Evolutionary conservation across 352 stramenopile genomes (phyloP).

Genomic region (Phytophthora rubi): DNA sequence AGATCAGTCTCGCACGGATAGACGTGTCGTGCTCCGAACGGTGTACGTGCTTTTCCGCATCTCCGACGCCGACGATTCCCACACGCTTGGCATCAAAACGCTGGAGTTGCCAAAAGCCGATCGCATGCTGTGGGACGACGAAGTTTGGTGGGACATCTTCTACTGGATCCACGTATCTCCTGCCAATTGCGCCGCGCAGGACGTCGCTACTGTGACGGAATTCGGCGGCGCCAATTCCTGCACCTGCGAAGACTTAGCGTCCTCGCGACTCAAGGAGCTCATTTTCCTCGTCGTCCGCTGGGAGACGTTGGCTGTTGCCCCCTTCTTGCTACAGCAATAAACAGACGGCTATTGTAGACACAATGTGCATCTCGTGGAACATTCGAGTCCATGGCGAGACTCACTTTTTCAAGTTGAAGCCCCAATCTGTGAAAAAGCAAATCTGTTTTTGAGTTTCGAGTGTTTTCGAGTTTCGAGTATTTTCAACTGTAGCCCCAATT

Average conservation of each 20-base stretch:
- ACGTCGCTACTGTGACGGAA: conserved; percentile 17
- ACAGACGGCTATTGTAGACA: no score
- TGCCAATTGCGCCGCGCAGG: not conserved
- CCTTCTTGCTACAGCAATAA: conserved; percentile 29
- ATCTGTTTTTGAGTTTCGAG: no score
- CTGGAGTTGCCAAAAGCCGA: conserved; percentile 33
- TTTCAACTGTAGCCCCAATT: no score
- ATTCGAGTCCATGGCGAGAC: no score
- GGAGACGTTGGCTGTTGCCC: conserved; percentile 31
- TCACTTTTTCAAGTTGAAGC: no score
- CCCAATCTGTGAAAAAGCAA: no score
- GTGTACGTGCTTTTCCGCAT: conserved; percentile 39
- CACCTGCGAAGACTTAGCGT: conserved; percentile 23
- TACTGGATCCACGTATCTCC: conserved; percentile 43
- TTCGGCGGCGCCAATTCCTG: conserved; percentile 39
- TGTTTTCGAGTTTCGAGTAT: no score
- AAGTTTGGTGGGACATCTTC: conserved; percentile 48
- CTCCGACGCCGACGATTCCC: conserved; percentile 8
- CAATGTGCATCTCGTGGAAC: no score
- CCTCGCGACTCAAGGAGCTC: conserved; percentile 31
- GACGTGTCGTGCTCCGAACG: conserved; percentile 28
- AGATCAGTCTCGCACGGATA: conserved; percentile 10
- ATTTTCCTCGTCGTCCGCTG: conserved; percentile 43
- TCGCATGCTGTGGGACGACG: conserved; percentile 14
- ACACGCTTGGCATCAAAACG: conserved; percentile 40